Evolutionary conservation across 345 rosid species (phyloP).

Genomic region (Lepidium africanum): DNA sequence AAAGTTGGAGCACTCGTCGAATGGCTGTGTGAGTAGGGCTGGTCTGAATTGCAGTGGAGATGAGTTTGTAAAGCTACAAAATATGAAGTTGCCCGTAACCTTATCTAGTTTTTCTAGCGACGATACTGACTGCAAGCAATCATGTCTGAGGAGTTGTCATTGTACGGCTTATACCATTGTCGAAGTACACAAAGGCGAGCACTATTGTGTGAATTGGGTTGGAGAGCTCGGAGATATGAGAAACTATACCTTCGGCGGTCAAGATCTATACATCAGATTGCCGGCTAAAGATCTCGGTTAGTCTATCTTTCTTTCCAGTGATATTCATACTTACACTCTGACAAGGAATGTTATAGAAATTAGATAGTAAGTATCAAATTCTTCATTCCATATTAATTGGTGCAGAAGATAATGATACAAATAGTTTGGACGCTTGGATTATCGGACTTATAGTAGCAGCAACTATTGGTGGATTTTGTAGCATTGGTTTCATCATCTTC

Average conservation of each 20-base stretch:
- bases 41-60: neutral
- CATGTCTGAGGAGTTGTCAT: neutral
- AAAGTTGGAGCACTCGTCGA: neutral
- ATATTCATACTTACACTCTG: too few relatives aligned
- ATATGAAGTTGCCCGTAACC: neutral
- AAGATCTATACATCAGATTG: neutral
- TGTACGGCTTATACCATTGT: neutral
- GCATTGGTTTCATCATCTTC: neutral
- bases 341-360: too few relatives aligned
- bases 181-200: neutral
- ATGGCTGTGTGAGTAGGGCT: neutral
- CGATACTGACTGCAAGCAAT: too few relatives aligned
- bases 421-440: neutral
- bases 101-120: too few relatives aligned
- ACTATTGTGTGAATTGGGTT: neutral
- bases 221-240: neutral
- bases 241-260: neutral
- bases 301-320: too few relatives aligned
- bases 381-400: too few relatives aligned
- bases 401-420: too few relatives aligned
- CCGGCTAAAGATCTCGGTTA: neutral
- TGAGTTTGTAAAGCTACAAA: neutral
- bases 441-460: neutral
- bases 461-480: neutral
- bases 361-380: too few relatives aligned